Evolutionary conservation across 208 protist species (phyloP).

Genomic region (Leishmania arabica): DNA sequence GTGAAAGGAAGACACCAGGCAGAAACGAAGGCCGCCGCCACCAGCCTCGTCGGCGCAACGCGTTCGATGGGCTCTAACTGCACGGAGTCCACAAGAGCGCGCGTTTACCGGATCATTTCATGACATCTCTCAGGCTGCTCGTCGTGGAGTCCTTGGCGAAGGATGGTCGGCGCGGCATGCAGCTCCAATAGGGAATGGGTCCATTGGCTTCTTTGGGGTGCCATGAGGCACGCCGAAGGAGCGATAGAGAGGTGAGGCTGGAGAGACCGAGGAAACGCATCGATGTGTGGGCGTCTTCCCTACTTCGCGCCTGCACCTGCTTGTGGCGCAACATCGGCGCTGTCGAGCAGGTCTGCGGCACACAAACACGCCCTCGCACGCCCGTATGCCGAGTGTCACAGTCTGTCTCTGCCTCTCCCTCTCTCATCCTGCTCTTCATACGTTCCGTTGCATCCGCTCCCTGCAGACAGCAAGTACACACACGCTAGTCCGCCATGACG

Average conservation of each 20-base stretch:
- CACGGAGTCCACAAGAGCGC: not conserved
- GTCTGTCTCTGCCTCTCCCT: not conserved
- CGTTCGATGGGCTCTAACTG: not conserved
- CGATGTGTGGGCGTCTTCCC: not conserved
- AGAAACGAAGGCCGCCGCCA: not conserved
- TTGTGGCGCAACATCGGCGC: not conserved
- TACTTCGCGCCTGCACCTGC: not conserved
- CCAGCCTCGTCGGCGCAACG: not conserved
- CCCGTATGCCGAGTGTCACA: not conserved
- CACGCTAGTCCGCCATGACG: slow-evolving; percentile 47
- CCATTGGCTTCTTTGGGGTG: not conserved
- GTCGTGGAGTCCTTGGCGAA: not conserved
- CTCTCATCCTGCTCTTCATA: not conserved
- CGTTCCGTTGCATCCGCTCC: not conserved
- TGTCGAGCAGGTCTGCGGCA: not conserved
- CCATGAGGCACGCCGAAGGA: not conserved
- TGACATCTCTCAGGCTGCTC: not conserved
- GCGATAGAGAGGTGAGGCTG: not conserved
- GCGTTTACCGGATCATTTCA: not conserved
- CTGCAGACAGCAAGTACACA: not conserved
- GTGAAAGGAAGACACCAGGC: not conserved
- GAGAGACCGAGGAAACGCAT: not conserved
- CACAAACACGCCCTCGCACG: not conserved
- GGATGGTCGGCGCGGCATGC: not conserved
- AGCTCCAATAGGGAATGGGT: not conserved